Conservation (phyloP, 2,329 filamentous ascomycete genomes). For the Colletotrichum tropicicola region DNA sequence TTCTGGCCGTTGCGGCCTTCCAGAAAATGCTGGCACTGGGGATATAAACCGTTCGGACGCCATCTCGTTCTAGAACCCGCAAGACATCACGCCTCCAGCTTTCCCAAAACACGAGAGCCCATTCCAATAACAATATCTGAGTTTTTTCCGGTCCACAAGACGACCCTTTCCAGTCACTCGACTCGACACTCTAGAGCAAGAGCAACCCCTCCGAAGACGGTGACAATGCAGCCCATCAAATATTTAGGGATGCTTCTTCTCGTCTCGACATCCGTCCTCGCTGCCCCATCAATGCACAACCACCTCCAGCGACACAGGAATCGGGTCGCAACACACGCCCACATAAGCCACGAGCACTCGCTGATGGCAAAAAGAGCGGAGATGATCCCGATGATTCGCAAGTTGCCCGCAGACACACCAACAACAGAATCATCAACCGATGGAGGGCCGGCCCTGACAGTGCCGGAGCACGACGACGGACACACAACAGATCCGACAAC, state of each 20-base stretch:
- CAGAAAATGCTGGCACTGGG: not conserved
- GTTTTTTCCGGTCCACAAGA: not conserved
- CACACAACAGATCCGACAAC: not conserved
- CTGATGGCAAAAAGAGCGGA: not conserved
- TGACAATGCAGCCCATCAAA: slow-evolving; percentile 17
- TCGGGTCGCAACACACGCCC: slow-evolving; percentile 19
- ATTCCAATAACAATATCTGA: not conserved
- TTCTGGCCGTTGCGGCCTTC: not conserved
- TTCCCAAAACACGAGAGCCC: not conserved
- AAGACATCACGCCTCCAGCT: not conserved
- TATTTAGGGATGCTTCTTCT: slow-evolving; percentile 18
- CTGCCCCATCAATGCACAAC: slow-evolving; percentile 21
- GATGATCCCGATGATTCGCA: not conserved
- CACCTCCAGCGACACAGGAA: slow-evolving; percentile 26
- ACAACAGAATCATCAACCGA: not conserved
- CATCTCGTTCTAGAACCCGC: not conserved
- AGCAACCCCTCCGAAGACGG: not conserved
- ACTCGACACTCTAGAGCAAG: not conserved
- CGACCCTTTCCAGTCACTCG: not conserved
- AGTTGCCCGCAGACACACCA: not conserved
- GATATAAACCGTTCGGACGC: slow-evolving; percentile 15
- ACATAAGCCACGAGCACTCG: slow-evolving; percentile 6
- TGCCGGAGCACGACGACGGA: not conserved
- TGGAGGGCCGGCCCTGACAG: not conserved
- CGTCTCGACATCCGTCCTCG: not conserved